Conservation (phyloP, 257 asterid genomes). For the Solanum neorickii region DNA sequence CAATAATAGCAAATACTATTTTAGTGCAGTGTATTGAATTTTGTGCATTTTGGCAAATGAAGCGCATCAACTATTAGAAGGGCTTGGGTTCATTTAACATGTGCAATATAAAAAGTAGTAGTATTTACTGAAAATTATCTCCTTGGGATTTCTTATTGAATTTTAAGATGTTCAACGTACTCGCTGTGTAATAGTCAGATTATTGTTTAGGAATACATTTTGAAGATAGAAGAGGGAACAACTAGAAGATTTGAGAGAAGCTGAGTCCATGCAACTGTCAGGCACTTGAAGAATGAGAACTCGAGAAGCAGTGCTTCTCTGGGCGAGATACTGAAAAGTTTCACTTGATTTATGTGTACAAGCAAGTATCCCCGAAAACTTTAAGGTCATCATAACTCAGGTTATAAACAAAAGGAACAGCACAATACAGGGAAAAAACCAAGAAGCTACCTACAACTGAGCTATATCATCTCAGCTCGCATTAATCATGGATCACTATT, state of each 20-base stretch:
- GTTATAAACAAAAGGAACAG: background rate
- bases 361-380: background rate
- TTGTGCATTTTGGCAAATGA: background rate
- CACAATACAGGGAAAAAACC: background rate
- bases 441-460: background rate
- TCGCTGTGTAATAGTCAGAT: background rate
- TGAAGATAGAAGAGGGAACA: background rate
- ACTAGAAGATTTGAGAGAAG: background rate
- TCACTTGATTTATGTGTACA: background rate
- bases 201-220: too few species aligned
- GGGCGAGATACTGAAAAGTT: background rate
- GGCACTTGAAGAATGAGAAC: background rate
- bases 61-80: background rate
- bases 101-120: background rate
- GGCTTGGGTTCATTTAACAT: background rate
- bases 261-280: background rate
- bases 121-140: background rate
- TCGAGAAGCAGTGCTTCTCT: background rate
- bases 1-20: background rate
- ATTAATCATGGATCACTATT: background rate
- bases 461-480: background rate
- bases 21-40: background rate
- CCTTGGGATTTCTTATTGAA: background rate
- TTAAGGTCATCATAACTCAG: background rate
- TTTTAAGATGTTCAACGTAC: background rate